These are phyloP conservation scores for Neoboletus subvelutipes DNA, from an alignment of 768 basidiomycete species.

Conservation along the genomic window DNA sequence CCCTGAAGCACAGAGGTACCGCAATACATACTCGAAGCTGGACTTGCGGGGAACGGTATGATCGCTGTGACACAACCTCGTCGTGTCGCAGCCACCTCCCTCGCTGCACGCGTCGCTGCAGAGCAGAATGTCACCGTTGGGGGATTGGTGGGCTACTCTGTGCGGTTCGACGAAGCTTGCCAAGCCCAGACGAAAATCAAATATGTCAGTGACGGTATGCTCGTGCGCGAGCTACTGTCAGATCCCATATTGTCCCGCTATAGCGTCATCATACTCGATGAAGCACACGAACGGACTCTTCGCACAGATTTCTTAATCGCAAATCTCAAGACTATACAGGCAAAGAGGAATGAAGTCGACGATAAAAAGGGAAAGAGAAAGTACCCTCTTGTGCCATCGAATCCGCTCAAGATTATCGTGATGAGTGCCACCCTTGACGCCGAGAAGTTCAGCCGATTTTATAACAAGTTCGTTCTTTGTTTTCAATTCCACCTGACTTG, in stretches of 20 bases:
- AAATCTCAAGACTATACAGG: slow-evolving; percentile 80
- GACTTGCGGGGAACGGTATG: slow-evolving; percentile 64
- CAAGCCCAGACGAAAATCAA: slow-evolving; percentile 81
- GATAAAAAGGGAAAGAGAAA: slow-evolving; percentile 49
- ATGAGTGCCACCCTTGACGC: slow-evolving; percentile 99
- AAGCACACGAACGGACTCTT: slow-evolving; percentile 95
- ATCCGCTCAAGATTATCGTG: slow-evolving; percentile 86
- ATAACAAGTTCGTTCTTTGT: slow-evolving; percentile 59
- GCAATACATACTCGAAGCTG: slow-evolving; percentile 88
- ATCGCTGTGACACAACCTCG: slow-evolving; percentile 96
- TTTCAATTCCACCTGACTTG: neutral
- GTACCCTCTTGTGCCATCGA: slow-evolving; percentile 37
- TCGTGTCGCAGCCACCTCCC: slow-evolving; percentile 89
- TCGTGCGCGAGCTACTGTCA: slow-evolving; percentile 85
- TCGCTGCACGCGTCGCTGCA: slow-evolving; percentile 86
- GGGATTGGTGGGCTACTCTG: slow-evolving; percentile 84
- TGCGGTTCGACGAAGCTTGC: slow-evolving; percentile 89
- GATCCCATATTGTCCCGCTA: slow-evolving; percentile 78
- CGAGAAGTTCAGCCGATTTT: slow-evolving; percentile 90
- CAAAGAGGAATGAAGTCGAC: slow-evolving; percentile 50
- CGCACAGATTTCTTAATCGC: slow-evolving; percentile 94
- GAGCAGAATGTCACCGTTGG: slow-evolving; percentile 80
- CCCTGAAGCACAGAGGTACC: slow-evolving; percentile 76
- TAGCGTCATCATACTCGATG: slow-evolving; percentile 89
- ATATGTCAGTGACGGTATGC: slow-evolving; percentile 97